A percentile compares a stretch with the other conserved stretches of the same genome.
Evolutionary conservation across 768 basidiomycete genomes (phyloP).

Genomic region (Phaeolepiota aurea): DNA sequence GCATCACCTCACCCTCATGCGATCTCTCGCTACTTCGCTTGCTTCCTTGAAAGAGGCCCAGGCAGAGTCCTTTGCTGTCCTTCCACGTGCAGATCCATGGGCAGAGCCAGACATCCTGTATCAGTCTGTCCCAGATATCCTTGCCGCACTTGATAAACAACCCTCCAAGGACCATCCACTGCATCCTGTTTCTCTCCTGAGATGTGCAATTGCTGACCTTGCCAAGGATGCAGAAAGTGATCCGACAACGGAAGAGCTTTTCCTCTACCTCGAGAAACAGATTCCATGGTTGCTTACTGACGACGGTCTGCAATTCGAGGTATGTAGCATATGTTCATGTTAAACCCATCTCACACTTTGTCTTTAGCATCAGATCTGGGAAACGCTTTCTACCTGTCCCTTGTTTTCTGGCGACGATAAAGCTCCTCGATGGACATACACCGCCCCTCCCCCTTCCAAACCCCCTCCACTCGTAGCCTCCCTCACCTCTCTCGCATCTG

Average conservation of each 20-base stretch:
- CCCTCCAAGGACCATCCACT: slow-evolving; percentile 22
- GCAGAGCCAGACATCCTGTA: slow-evolving; percentile 38
- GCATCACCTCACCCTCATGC: slow-evolving; percentile 52
- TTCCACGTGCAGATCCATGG: slow-evolving; percentile 46
- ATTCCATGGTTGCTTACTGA: slow-evolving; percentile 49
- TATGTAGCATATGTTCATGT: slow-evolving; percentile 12
- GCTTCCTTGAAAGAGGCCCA: slow-evolving; percentile 49
- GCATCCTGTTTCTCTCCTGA: slow-evolving; percentile 47
- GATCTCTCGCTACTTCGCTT: slow-evolving; percentile 46
- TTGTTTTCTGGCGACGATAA: slow-evolving; percentile 46
- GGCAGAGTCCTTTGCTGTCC: slow-evolving; percentile 40
- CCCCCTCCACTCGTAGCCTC: slow-evolving; percentile 31
- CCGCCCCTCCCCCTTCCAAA: slow-evolving; percentile 18
- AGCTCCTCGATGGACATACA: slow-evolving; percentile 32
- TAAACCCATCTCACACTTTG: neutral
- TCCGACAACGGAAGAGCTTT: slow-evolving; percentile 52
- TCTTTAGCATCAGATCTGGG: slow-evolving; percentile 47
- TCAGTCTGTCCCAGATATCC: slow-evolving; percentile 32
- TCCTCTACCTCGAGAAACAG: slow-evolving; percentile 46
- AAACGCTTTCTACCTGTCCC: slow-evolving; percentile 43
- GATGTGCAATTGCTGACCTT: slow-evolving; percentile 52
- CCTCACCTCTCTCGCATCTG: slow-evolving; percentile 9
- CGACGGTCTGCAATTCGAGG: slow-evolving; percentile 48
- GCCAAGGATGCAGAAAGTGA: slow-evolving; percentile 24
- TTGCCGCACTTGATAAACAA: slow-evolving; percentile 21